Evolutionary conservation across 2,329 filamentous ascomycete species (phyloP).

Genomic region (Penicillium hesseltinei): DNA sequence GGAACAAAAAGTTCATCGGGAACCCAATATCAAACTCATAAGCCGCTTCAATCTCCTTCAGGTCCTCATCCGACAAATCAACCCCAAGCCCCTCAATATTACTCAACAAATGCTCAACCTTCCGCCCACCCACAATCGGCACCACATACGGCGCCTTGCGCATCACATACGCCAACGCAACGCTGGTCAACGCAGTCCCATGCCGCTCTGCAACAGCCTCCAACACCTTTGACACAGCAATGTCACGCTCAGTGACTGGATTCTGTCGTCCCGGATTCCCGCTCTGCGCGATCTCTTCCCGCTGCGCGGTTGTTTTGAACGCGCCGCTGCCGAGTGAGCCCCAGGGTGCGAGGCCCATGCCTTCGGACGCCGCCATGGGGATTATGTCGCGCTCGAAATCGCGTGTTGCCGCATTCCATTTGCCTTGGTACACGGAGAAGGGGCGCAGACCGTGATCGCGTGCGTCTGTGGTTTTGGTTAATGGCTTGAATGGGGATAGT

Average conservation of each 20-base stretch:
- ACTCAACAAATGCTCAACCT: constrained; percentile 51
- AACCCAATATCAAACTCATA: constrained; percentile 52
- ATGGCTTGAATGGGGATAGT: no score
- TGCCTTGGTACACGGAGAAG: constrained; percentile 68
- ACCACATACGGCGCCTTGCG: constrained; percentile 55
- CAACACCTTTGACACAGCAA: constrained; percentile 22
- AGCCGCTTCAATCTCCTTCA: constrained; percentile 55
- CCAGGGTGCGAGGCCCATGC: constrained; percentile 61
- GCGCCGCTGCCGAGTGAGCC: constrained; percentile 52
- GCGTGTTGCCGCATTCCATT: constrained; percentile 59
- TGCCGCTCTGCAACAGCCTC: constrained; percentile 19
- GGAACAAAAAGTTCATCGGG: constrained; percentile 18
- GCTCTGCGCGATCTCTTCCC: constrained; percentile 30
- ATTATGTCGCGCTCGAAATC: constrained; percentile 70
- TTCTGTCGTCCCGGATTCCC: constrained; percentile 29
- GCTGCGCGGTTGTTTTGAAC: constrained; percentile 45
- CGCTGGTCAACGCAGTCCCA: constrained; percentile 18
- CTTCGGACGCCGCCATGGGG: constrained; percentile 61
- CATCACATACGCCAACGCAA: constrained; percentile 53
- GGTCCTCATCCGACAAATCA: constrained; percentile 52
- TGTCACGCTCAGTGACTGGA: constrained; percentile 15
- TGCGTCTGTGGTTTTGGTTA: constrained; percentile 48
- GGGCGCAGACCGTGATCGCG: constrained; percentile 66
- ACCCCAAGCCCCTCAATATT: constrained; percentile 58
- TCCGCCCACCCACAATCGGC: constrained; percentile 55